Conservation (phyloP, 148 eudicot genomes). For the Polygonum aviculare region DNA sequence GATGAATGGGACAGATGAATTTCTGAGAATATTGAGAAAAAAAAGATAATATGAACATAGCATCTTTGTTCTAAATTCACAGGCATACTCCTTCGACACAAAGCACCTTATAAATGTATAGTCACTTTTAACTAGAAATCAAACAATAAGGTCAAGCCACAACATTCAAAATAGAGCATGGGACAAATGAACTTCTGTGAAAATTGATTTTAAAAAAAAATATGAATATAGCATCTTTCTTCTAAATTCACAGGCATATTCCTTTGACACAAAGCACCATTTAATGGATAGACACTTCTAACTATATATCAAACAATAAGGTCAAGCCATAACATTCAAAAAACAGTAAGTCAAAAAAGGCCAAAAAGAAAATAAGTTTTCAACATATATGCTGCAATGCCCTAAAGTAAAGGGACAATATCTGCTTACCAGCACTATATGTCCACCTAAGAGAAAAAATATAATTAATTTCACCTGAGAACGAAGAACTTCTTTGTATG, state of each 20-base stretch:
- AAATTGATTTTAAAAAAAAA: neutral
- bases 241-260: neutral
- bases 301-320: neutral
- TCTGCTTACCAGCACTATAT: neutral
- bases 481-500: conserved; percentile 96
- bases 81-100: neutral
- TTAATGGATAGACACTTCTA: neutral
- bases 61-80: neutral
- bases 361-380: neutral
- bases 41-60: neutral
- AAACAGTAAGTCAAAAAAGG: neutral
- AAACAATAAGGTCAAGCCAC: neutral
- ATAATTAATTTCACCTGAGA: conserved; percentile 54
- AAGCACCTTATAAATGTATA: neutral
- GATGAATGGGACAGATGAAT: neutral
- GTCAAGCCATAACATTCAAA: neutral
- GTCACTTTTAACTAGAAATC: neutral
- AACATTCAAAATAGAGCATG: neutral
- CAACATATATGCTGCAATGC: neutral
- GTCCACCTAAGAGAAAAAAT: neutral
- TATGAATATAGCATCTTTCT: neutral
- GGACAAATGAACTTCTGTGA: neutral
- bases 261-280: neutral
- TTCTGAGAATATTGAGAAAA: neutral
- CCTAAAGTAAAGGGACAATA: neutral